Percentiles rank a stretch among this genome's conserved stretches.
These are phyloP conservation scores for Helicocarpus griseus DNA, from an alignment of 2,329 filamentous ascomycete genomes.

Conservation along the genomic window DNA sequence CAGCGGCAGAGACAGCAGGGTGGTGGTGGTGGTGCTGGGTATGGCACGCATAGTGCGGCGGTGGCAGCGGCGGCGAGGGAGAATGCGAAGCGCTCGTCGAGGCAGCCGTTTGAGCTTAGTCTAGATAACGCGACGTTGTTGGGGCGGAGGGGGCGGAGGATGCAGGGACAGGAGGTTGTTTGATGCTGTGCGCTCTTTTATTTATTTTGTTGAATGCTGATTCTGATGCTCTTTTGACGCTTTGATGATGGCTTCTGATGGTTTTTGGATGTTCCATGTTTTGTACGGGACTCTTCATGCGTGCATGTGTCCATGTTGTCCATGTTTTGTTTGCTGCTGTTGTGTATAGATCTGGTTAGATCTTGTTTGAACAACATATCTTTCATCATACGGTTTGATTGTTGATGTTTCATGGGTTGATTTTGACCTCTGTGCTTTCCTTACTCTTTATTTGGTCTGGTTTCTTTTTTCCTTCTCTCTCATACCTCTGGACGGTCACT, in stretches of 20 bases:
- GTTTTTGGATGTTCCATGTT: no score
- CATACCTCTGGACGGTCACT: no score
- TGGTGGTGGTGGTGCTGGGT: conserved; percentile 47
- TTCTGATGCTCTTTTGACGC: not conserved
- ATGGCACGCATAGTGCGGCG: conserved; percentile 77
- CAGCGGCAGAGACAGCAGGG: conserved; percentile 36
- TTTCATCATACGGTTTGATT: no score
- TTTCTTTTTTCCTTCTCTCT: no score
- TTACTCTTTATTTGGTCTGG: no score
- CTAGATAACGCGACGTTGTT: conserved; percentile 84
- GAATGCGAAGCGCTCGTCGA: conserved; percentile 63
- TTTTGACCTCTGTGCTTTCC: no score
- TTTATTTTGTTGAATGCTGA: not conserved
- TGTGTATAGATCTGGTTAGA: not conserved
- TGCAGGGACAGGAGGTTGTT: conserved; percentile 22
- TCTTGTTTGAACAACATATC: not conserved
- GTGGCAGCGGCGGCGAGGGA: conserved; percentile 76
- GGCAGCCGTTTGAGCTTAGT: conserved; percentile 83
- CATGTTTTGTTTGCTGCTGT: not conserved
- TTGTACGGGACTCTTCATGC: no score
- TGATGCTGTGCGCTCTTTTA: conserved; percentile 8
- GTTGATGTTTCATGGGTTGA: no score
- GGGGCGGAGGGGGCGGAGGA: conserved; percentile 52
- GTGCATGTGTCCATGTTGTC: not conserved
- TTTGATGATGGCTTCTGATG: not conserved